Evolutionary conservation across 805 yeast species (phyloP).

Genomic region (Cyberlindnera amylophila): DNA sequence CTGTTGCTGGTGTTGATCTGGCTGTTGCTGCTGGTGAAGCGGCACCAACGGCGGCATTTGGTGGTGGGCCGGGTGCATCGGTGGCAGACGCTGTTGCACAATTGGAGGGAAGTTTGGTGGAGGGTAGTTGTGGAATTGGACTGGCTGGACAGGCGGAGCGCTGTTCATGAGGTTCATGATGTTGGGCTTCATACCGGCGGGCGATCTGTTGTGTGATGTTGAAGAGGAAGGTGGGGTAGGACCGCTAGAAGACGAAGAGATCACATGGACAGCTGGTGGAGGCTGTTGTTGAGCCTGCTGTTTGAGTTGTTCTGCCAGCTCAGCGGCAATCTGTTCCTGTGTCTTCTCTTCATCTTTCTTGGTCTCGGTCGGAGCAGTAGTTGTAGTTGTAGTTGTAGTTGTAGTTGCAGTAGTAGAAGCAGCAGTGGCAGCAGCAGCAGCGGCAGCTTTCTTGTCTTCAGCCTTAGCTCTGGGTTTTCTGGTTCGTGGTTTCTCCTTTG

Average conservation of each 20-base stretch:
- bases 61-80: too few relatives aligned
- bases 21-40: too few relatives aligned
- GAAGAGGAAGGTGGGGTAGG: not conserved
- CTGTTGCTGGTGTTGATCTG: too few relatives aligned
- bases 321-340: not conserved
- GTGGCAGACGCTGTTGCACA: too few relatives aligned
- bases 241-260: not conserved
- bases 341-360: conserved; percentile 3
- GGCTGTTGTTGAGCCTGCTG: not conserved
- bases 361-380: too few relatives aligned
- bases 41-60: too few relatives aligned
- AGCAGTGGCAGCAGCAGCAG: too few relatives aligned
- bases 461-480: conserved; percentile 1
- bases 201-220: not conserved
- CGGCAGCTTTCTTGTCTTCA: conserved; percentile 5
- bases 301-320: not conserved
- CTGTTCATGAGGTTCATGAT: conserved; percentile 14
- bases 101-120: conserved; percentile 1
- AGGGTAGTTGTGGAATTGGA: not conserved
- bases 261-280: not conserved
- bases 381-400: too few relatives aligned
- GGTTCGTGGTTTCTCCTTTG: too few relatives aligned
- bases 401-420: too few relatives aligned
- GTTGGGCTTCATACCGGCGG: conserved; percentile 9
- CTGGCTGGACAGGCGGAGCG: not conserved